Base-by-base conservation (phyloP, 2,329 filamentous ascomycete species). In the Colletotrichum lentis region DNA sequence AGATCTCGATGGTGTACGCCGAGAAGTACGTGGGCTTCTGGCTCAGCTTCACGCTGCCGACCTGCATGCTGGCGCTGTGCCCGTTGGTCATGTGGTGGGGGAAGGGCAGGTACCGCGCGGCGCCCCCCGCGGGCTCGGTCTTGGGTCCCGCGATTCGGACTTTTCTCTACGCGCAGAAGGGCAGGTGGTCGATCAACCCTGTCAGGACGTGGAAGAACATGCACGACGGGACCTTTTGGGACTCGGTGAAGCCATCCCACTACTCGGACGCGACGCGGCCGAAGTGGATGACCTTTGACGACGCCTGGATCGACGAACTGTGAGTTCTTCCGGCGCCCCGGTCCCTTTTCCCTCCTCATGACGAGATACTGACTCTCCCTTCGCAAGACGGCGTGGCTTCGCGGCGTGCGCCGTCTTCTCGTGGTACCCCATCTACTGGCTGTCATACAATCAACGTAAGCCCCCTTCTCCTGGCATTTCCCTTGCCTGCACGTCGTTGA, bases 1-100 rank as follows among this genome's bases (percentile, higher is more conserved):
- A 89, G 76, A 82, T 91, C 65, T 82, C 81, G 74, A 91, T 91
- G 88, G 88, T 88, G 3, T 93, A 92, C 73, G 87, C 88, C 0
- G 91, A 93, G 78, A 88, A 91, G 72, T 90, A 92, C 67, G 84
- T 93, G 47, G 91, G 91, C 10, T 93, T 92, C 79, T 94, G 87
- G 86, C 84, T 92, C 20, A 85, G 90, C 0, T 94, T 83, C 77
- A 79, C 89, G 4, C 82, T 94, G 1, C 91, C 91, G 2, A 92
- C 90, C 0, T 74, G 86, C 70, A 80, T 92, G 75, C 88, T 92
- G 75, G 82, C 83, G 66, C 61, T 87, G 47, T 91, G 88, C 72
- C 91, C 91, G 0, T 41, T 85, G 1, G 84, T 93, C 18, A 82
- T 93, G 73, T 74, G 85, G 56, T 86, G 85, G 76, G 85, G 85